Percentiles rank a stretch among this genome's conserved stretches.
Conservation (phyloP, 2,329 filamentous ascomycete genomes). For the Xylariomycetidae sp. region DNA sequence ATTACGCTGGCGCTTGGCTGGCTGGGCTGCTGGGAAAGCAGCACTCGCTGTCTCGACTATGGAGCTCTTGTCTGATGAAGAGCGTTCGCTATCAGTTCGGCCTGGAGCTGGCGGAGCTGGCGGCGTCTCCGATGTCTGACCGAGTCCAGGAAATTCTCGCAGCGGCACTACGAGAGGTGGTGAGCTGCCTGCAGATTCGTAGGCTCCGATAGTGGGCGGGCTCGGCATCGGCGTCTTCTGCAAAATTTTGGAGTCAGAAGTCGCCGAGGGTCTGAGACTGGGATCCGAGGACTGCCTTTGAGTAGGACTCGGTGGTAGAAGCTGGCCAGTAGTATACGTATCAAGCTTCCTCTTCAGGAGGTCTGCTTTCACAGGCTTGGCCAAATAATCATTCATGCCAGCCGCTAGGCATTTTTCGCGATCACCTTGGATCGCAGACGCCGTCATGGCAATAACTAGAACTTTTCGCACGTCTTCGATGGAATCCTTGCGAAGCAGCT, state of each 20-base stretch:
- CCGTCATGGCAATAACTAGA: constrained; percentile 96
- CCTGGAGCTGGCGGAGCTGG: constrained; percentile 16
- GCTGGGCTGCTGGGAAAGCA: constrained; percentile 9
- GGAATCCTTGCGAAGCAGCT: constrained; percentile 71
- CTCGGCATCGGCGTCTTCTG: constrained; percentile 16
- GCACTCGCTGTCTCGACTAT: constrained; percentile 10
- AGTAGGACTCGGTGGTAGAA: constrained; percentile 23
- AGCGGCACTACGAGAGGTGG: constrained; percentile 18
- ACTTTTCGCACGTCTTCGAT: constrained; percentile 74
- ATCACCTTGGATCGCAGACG: constrained; percentile 89
- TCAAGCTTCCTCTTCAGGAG: constrained; percentile 80
- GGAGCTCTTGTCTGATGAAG: constrained; percentile 25
- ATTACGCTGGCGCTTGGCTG: constrained; percentile 26
- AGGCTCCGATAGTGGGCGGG: constrained; percentile 10
- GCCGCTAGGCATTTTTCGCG: constrained; percentile 92
- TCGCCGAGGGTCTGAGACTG: constrained; percentile 4
- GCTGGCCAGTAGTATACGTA: constrained; percentile 43
- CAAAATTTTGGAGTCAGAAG: constrained; percentile 7
- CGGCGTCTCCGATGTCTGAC: constrained; percentile 12
- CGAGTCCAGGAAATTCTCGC: constrained; percentile 18
- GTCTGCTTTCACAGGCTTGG: constrained; percentile 88
- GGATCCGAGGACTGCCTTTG: constrained; percentile 14
- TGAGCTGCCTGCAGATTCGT: constrained; percentile 13
- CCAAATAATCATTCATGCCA: constrained; percentile 96
- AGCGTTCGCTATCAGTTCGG: constrained; percentile 30